Conservation (phyloP, 345 rosid species). For the Streptanthus diversifolius region DNA sequence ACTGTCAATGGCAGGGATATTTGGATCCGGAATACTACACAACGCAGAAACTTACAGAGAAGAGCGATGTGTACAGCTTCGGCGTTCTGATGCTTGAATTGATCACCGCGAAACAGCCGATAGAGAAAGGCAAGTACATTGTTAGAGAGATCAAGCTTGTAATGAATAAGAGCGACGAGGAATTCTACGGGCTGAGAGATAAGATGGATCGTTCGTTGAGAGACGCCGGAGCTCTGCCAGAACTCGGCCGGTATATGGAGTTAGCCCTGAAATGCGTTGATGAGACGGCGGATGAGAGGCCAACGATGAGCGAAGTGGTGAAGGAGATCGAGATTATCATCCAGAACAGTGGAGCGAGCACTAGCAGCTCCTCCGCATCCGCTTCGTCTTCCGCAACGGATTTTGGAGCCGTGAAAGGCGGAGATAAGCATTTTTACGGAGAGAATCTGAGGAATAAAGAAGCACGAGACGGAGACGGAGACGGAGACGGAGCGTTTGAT, state of each 20-base stretch:
- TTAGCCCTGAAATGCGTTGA: constrained; percentile 81
- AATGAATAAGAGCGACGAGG: constrained; percentile 55
- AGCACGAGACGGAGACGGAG: constrained; percentile 27
- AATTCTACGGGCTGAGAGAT: constrained; percentile 61
- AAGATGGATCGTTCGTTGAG: constrained; percentile 60
- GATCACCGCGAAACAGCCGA: constrained; percentile 75
- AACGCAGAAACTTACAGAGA: constrained; percentile 90
- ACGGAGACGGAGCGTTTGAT: constrained; percentile 42
- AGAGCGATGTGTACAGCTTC: constrained; percentile 93
- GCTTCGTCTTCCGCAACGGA: constrained; percentile 83
- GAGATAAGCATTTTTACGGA: constrained; percentile 47
- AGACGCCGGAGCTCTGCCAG: constrained; percentile 43
- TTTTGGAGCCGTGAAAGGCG: constrained; percentile 48
- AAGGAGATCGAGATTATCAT: constrained; percentile 69
- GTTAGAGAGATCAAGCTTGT: constrained; percentile 66
- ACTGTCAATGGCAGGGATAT: constrained; percentile 61
- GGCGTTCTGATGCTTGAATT: constrained; percentile 92
- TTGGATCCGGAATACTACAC: constrained; percentile 97
- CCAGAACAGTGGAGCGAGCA: constrained; percentile 63
- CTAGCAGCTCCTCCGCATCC: constrained; percentile 70
- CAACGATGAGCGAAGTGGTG: constrained; percentile 81
- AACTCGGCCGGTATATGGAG: constrained; percentile 62
- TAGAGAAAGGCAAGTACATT: constrained; percentile 82
- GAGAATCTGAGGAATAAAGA: constrained; percentile 40
- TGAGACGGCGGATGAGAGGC: constrained; percentile 79